Evolutionary conservation across 1,139 yeast genomes (phyloP).

Genomic region (Entelexis paramagnoliae): DNA sequence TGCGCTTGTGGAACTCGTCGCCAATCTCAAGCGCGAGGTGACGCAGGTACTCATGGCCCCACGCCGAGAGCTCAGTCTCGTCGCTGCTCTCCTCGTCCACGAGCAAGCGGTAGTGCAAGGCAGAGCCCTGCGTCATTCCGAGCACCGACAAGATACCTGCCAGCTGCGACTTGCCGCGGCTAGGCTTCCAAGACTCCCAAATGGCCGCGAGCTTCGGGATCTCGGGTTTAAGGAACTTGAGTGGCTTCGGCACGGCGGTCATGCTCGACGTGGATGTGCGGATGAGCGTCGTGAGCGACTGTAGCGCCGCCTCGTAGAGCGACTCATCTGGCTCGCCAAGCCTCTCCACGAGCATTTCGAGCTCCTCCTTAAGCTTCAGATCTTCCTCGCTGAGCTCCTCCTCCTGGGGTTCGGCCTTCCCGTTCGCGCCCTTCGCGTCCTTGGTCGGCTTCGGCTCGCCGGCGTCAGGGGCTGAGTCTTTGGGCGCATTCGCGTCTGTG

Average conservation of each 20-base stretch:
- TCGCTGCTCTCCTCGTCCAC: constrained; percentile 31
- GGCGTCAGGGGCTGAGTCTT: constrained; percentile 2
- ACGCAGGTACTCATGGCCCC: constrained; percentile 98
- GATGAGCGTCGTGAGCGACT: constrained; percentile 62
- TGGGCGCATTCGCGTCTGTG: constrained; percentile 2
- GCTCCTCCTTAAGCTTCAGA: constrained; percentile 72
- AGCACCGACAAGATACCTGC: constrained; percentile 88
- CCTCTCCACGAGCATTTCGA: constrained; percentile 78
- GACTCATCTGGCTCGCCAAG: constrained; percentile 44
- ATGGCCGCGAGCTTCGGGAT: constrained; percentile 56
- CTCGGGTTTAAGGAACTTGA: constrained; percentile 86
- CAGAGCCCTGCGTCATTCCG: constrained; percentile 89
- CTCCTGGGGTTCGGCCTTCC: constrained; percentile 79
- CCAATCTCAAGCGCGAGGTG: constrained; percentile 94
- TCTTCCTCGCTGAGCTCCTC: constrained; percentile 94
- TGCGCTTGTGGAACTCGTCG: constrained; percentile 60
- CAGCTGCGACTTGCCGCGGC: constrained; percentile 36
- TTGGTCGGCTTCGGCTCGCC: constrained; percentile 2
- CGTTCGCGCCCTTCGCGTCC: constrained; percentile 31
- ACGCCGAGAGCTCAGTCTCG: constrained; percentile 58
- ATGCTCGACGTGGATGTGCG: constrained; percentile 92
- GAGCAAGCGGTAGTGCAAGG: constrained; percentile 68
- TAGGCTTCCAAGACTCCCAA: constrained; percentile 52
- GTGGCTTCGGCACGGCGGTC: constrained; percentile 99
- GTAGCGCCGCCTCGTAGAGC: constrained; percentile 50